Conservation (phyloP, 176 grass and related monocot species). For the Musa troglodytarum region DNA sequence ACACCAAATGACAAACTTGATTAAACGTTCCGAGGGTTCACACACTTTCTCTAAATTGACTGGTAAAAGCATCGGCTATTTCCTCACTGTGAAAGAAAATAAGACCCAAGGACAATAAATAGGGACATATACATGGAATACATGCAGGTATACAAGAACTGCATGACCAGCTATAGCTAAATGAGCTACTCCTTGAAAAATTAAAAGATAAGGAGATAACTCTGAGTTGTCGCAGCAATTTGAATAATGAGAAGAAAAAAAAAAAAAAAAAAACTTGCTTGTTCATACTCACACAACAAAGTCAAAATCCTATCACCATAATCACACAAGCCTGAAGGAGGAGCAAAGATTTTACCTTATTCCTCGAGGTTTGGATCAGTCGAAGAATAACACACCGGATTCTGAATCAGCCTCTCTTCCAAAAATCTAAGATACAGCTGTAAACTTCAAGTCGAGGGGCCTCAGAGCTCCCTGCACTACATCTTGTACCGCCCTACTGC, state of each 20-base stretch:
- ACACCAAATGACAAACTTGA: no score
- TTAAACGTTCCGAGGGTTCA: no score
- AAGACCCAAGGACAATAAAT: no score
- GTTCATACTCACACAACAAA: neutral
- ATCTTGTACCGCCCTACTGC: conserved; percentile 81
- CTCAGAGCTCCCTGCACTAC: conserved; percentile 81
- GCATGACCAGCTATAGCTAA: neutral
- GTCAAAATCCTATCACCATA: neutral
- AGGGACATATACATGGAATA: neutral
- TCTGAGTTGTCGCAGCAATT: neutral
- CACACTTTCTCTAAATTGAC: no score
- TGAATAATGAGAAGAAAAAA: neutral
- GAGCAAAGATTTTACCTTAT: neutral
- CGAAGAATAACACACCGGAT: neutral
- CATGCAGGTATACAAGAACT: neutral
- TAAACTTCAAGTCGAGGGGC: conserved; percentile 70
- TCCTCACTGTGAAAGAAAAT: no score
- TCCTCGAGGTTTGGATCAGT: neutral
- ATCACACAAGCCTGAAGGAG: neutral
- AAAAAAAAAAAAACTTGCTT: neutral
- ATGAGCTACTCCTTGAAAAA: conserved; percentile 1
- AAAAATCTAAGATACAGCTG: conserved; percentile 19
- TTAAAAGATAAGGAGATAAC: neutral
- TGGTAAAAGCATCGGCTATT: no score
- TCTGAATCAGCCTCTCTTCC: neutral